These are phyloP conservation scores for Yarrowia galli DNA, from an alignment of 1,139 yeast species.

Conservation along the genomic window DNA sequence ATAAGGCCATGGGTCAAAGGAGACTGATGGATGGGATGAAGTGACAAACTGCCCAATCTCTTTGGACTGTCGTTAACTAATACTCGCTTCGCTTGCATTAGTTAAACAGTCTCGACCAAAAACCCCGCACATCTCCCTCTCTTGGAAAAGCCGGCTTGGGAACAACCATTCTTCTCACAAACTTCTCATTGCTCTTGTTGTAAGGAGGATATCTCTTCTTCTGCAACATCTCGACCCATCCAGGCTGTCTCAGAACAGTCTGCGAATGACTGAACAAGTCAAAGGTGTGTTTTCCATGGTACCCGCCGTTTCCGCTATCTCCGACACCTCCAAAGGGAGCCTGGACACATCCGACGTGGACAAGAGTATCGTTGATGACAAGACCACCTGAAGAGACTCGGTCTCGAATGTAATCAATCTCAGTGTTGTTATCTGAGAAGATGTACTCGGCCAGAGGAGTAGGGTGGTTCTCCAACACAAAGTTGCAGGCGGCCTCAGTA, in stretches of 20 bases:
- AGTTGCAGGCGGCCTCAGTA: slow-evolving; percentile 58
- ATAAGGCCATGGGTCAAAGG: too few species aligned
- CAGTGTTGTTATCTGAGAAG: slow-evolving; percentile 56
- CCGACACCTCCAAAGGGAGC: slow-evolving; percentile 97
- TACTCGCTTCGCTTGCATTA: slow-evolving; percentile 3
- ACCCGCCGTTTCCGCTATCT: slow-evolving; percentile 70
- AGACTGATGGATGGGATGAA: too few species aligned
- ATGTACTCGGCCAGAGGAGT: slow-evolving; percentile 87
- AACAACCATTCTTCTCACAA: slow-evolving; percentile 15
- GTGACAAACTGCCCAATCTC: too few species aligned
- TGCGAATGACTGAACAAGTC: slow-evolving; percentile 79
- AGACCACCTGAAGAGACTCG: slow-evolving; percentile 77
- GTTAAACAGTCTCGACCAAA: slow-evolving; percentile 24
- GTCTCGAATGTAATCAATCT: slow-evolving; percentile 60
- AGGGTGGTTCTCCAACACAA: slow-evolving; percentile 65
- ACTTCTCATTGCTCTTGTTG: slow-evolving; percentile 51
- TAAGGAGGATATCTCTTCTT: slow-evolving; percentile 76
- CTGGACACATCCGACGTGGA: slow-evolving; percentile 73
- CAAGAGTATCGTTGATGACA: slow-evolving; percentile 71
- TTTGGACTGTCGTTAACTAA: too few species aligned
- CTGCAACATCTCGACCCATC: slow-evolving; percentile 67
- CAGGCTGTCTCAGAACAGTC: slow-evolving; percentile 70
- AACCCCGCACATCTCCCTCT: slow-evolving; percentile 20
- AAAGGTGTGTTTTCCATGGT: slow-evolving; percentile 81
- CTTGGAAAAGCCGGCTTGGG: neutral